Evolutionary conservation across 2,329 filamentous ascomycete genomes (phyloP).

Genomic region (Clonostachys chloroleuca): DNA sequence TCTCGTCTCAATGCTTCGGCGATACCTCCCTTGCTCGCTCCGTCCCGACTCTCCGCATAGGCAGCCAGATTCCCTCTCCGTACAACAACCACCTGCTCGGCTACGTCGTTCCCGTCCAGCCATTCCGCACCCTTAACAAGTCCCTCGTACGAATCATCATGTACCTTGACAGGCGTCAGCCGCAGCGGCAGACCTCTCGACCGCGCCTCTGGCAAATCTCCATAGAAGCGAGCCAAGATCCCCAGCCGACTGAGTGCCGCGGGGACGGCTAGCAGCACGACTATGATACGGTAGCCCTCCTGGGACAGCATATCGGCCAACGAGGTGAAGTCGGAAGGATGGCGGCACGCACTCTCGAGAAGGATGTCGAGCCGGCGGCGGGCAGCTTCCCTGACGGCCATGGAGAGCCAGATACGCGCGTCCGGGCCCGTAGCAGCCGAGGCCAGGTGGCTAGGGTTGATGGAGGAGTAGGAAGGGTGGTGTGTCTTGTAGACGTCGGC

Average conservation of each 20-base stretch:
- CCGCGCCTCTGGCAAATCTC: constrained; percentile 24
- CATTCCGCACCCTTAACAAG: constrained; percentile 27
- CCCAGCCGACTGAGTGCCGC: constrained; percentile 33
- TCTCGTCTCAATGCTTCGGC: neutral
- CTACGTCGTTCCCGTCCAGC: constrained; percentile 20
- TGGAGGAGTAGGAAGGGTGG: constrained; percentile 32
- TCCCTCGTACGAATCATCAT: constrained; percentile 38
- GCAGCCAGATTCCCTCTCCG: constrained; percentile 29
- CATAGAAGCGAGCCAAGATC: constrained; percentile 32
- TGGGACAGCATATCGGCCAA: constrained; percentile 25
- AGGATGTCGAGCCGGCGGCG: constrained; percentile 25
- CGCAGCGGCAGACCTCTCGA: constrained; percentile 27
- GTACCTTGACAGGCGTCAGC: constrained; percentile 35
- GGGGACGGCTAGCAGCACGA: constrained; percentile 36
- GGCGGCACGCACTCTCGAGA: constrained; percentile 38
- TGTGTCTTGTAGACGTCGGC: constrained; percentile 44
- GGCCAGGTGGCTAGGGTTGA: constrained; percentile 24
- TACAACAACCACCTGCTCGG: constrained; percentile 31
- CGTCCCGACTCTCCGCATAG: constrained; percentile 2
- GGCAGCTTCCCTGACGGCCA: constrained; percentile 27
- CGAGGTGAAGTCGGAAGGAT: constrained; percentile 31
- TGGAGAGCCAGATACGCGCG: constrained; percentile 37
- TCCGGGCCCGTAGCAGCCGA: constrained; percentile 30
- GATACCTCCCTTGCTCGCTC: too few relatives aligned
- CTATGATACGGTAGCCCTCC: constrained; percentile 28